These are phyloP conservation scores for Penicillium dipodomyicola DNA, from an alignment of 495 filamentous ascomycete species.

Conservation along the genomic window DNA sequence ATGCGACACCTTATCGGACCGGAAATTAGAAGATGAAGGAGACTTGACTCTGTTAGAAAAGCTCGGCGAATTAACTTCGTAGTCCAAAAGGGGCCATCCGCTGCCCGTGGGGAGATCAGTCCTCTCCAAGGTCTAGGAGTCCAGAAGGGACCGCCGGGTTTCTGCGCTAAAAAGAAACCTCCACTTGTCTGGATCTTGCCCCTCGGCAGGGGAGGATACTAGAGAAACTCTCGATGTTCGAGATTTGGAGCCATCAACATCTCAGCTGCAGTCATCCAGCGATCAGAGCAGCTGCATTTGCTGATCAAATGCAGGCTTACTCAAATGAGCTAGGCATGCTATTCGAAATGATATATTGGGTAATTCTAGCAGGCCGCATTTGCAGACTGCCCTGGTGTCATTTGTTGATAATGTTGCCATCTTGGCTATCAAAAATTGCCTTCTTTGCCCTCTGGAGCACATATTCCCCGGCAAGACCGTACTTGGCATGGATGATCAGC, in stretches of 20 bases:
- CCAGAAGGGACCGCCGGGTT: conserved; percentile 22
- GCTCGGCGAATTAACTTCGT: conserved; percentile 44
- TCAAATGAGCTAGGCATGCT: conserved; percentile 26
- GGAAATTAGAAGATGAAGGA: conserved; percentile 32
- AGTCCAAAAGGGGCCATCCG: no score
- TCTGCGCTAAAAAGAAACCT: background rate
- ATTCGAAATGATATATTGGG: background rate
- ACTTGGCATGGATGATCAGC: conserved; percentile 28
- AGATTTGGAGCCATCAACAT: background rate
- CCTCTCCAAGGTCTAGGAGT: conserved; percentile 29
- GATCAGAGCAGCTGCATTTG: conserved; percentile 25
- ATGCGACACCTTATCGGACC: conserved; percentile 25
- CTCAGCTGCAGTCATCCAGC: background rate
- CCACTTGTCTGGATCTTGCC: background rate
- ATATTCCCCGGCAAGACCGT: conserved; percentile 32
- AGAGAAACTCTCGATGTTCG: background rate
- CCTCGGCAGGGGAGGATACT: background rate
- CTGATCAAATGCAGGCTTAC: conserved; percentile 38
- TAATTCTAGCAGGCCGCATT: background rate
- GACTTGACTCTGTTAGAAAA: conserved; percentile 28
- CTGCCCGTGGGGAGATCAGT: conserved; percentile 45
- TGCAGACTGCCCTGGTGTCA: conserved; percentile 55
- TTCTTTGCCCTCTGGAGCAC: conserved; percentile 4
- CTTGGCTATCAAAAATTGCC: background rate
- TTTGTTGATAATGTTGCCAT: conserved; percentile 58